These are phyloP conservation scores for Diddensiella transvaalensis DNA, from an alignment of 805 yeast genomes.

Conservation along the genomic window DNA sequence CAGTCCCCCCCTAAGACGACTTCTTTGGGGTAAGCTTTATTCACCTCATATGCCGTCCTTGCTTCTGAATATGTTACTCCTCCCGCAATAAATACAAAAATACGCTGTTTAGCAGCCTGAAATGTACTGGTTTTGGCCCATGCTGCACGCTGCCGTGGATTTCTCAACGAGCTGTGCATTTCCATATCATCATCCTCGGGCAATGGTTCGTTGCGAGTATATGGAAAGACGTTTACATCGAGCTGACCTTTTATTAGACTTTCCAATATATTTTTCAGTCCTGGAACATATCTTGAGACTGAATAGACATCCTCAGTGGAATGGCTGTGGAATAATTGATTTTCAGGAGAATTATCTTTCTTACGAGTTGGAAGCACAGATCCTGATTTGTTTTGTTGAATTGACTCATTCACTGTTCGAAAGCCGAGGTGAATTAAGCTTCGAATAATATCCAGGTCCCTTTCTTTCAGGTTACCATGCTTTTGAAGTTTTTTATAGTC, in stretches of 20 bases:
- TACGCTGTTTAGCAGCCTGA: slow-evolving; percentile 54
- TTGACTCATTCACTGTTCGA: slow-evolving; percentile 45
- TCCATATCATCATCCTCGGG: slow-evolving; percentile 32
- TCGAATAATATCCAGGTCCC: slow-evolving; percentile 49
- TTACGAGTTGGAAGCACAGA: background rate
- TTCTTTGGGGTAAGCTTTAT: slow-evolving; percentile 55
- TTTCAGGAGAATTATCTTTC: background rate
- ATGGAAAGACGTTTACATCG: slow-evolving; percentile 64
- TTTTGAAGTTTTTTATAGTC: slow-evolving; percentile 69
- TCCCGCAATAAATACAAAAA: slow-evolving; percentile 82
- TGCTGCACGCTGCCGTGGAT: slow-evolving; percentile 67
- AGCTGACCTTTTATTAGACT: slow-evolving; percentile 47
- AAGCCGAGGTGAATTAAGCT: slow-evolving; percentile 60
- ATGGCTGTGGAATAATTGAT: slow-evolving; percentile 11
- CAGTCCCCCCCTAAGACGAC: slow-evolving; percentile 80
- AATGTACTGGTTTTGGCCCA: slow-evolving; percentile 57
- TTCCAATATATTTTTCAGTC: slow-evolving; percentile 55
- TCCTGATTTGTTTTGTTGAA: slow-evolving; percentile 26
- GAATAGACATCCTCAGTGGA: slow-evolving; percentile 31
- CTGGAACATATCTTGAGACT: slow-evolving; percentile 64
- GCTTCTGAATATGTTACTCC: slow-evolving; percentile 84
- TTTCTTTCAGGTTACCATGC: slow-evolving; percentile 45
- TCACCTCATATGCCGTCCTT: slow-evolving; percentile 68
- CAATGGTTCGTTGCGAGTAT: slow-evolving; percentile 65
- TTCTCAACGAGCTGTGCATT: slow-evolving; percentile 57